Evolutionary conservation across 2,329 filamentous ascomycete species (phyloP).

Genomic region (Gyromitra esculenta): DNA sequence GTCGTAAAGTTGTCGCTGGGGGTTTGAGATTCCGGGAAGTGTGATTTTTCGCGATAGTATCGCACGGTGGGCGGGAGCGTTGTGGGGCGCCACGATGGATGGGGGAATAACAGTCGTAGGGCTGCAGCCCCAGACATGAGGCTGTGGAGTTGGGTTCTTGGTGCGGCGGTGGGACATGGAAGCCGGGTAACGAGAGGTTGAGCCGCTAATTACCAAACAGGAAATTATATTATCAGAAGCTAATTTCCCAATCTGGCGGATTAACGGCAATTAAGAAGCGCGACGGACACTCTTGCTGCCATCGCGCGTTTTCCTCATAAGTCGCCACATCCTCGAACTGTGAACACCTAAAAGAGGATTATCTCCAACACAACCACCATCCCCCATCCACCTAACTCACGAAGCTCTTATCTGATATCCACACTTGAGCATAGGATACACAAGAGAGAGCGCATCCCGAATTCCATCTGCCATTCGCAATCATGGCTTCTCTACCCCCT

Average conservation of each 20-base stretch:
- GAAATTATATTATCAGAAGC: background rate
- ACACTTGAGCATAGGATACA: constrained; percentile 9
- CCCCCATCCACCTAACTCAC: constrained; percentile 18
- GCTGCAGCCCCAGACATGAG: constrained; percentile 4
- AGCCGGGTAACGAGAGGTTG: constrained; percentile 2
- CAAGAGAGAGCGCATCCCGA: constrained; percentile 17
- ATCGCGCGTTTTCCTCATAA: constrained; percentile 38
- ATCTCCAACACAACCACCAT: constrained; percentile 28
- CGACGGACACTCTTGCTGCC: constrained; percentile 21
- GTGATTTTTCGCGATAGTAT: constrained; percentile 48
- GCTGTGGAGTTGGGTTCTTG: background rate
- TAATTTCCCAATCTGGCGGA: constrained; percentile 11
- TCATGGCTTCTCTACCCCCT: constrained; percentile 70
- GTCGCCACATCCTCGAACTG: constrained; percentile 44
- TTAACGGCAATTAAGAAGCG: constrained; percentile 19
- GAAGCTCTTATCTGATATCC: constrained; percentile 10
- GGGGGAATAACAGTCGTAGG: constrained; percentile 47
- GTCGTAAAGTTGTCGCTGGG: constrained; percentile 47
- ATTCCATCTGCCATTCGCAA: constrained; percentile 55
- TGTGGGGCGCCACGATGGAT: constrained; percentile 35
- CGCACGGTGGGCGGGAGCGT: constrained; percentile 6
- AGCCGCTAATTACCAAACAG: background rate
- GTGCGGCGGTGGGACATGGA: background rate
- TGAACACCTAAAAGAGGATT: constrained; percentile 34
- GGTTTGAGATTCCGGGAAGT: constrained; percentile 28